Base-by-base conservation (phyloP, 2,329 filamentous ascomycete species). In the Dothistroma septosporum region DNA sequence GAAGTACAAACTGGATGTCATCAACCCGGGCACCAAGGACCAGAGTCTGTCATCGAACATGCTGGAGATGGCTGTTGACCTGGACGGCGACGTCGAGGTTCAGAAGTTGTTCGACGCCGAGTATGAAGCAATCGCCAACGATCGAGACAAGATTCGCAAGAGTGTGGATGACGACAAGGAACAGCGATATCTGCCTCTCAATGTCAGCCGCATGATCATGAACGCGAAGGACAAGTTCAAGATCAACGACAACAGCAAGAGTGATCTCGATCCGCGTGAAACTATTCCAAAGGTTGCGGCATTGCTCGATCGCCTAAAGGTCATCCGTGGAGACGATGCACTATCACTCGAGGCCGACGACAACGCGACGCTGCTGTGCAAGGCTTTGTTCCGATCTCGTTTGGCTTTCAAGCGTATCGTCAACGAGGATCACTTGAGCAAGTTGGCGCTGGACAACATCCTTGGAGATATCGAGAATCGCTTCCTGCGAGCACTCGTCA, bases 321-420 rank as follows among this genome's bases (percentile, higher is more conserved):
- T 97, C 67, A 92, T 99, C 66, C 91, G 92, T 66, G 94, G 94
- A 64, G 80, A 85, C 1, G 95, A 99, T 73, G 75, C 80, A 0
- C 86, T 99, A 60, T 97, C 94, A 0, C 75, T 79, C 49, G 93
- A 99, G 76, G 94, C 93, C 8, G 91, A 99, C 69, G 78, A 85
- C 53, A 97, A 90, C 70, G 90, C 95, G 3, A 97, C 92, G 0
- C 83, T 95, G 60, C 82, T 99, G 11, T 92, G 97, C 84, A 97
- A 97, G 80, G 90, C 91, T 12, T 88, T 96, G 71, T 78, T 97
- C 59, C 89, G 94, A 53, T 96, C 92, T 35, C 87, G 91, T 56
- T 82, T 99, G 59, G 90, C 94, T 0, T 99, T 92, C 85, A 96
- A 96, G 79, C 89, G 92, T 62, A 82, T 99, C 62, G 92, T 96